Base-by-base conservation (phyloP, 2,329 filamentous ascomycete species). In the Trichoderma sp. region DNA sequence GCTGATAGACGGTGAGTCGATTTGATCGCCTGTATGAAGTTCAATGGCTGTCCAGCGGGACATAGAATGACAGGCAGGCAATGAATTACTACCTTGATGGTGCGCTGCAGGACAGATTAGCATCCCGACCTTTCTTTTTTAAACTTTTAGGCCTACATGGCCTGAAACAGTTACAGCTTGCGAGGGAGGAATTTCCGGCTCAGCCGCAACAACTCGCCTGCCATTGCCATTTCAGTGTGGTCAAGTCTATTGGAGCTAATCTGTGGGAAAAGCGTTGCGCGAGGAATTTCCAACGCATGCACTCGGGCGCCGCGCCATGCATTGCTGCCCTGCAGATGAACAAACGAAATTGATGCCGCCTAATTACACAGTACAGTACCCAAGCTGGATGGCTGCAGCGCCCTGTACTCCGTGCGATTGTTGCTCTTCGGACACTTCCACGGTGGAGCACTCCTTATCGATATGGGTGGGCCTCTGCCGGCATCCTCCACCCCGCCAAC, bases 401-500 rank as follows among this genome's bases (percentile, higher is more conserved):
- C 14, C 6, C 24, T 16, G 46, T 30, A 34, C 60, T 28, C 46
- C 60, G 60, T 64, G 49, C 60, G 49, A 39, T 26, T 18, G 16
- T 24, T 39, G 46, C 32, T 30, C 18, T 34, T 34, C 14, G 26
- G 30, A 14, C 49, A 43, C 61, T 51, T 2, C 30, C 24, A 11
- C 32, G 34, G 43, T 64, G 59, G 69, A 61, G 49, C 59, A 26
- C 21, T 61, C 18, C 51, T 59, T 66, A 46, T 61, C 60, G 54
- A 64, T 59, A 56, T 28, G 37, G 11, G 69, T 49, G 63, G 59
- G 59, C 39, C 55, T 37, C 5, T 52, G 21, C 24, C 24, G 30
- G 24, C 49, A 26, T 30, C 59, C 14, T 54, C 28, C 39, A 24
- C 56, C 68, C 70, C 70, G 37, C 66, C 32, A 60, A 59, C 55